phyloP scores from a whole-genome alignment of 2,329 filamentous ascomycete species.

The Aspergillus luchuensis region DNA sequence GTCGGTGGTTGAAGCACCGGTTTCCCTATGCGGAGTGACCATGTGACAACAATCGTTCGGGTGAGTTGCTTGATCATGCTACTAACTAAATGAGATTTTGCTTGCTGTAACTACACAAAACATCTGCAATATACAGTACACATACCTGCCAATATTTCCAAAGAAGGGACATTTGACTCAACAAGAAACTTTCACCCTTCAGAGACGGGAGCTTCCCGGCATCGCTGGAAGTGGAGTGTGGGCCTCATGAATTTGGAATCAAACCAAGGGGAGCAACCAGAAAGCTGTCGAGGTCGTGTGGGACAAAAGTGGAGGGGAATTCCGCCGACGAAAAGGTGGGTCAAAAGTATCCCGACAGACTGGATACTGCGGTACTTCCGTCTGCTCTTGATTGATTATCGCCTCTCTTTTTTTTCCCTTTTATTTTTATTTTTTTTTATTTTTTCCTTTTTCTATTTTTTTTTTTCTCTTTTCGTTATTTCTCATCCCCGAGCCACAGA shows the following conservation, averaged over 20 bases:
- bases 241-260: slow-evolving; percentile 7
- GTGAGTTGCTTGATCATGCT: not conserved
- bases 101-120: not conserved
- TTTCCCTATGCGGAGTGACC: not conserved
- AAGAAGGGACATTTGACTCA: not conserved
- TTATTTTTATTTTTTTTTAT: no score
- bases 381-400: slow-evolving; percentile 4
- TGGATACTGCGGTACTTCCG: slow-evolving; percentile 24
- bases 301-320: slow-evolving; percentile 21
- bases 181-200: not conserved
- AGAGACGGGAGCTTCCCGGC: slow-evolving; percentile 8
- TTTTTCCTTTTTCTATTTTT: no score
- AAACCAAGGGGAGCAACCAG: slow-evolving; percentile 1
- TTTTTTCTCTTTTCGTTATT: no score
- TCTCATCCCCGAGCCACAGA: not conserved
- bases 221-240: slow-evolving; percentile 5
- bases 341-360: slow-evolving; percentile 24
- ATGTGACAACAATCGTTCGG: not conserved
- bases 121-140: not conserved
- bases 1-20: not conserved
- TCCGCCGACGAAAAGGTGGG: slow-evolving; percentile 21
- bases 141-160: not conserved
- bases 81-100: no score
- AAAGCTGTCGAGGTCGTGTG: slow-evolving; percentile 11
- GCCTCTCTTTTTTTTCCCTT: not conserved